These are phyloP conservation scores for Gigaspora rosea DNA, from an alignment of 192 early-diverging fungal genomes.

Conservation along the genomic window DNA sequence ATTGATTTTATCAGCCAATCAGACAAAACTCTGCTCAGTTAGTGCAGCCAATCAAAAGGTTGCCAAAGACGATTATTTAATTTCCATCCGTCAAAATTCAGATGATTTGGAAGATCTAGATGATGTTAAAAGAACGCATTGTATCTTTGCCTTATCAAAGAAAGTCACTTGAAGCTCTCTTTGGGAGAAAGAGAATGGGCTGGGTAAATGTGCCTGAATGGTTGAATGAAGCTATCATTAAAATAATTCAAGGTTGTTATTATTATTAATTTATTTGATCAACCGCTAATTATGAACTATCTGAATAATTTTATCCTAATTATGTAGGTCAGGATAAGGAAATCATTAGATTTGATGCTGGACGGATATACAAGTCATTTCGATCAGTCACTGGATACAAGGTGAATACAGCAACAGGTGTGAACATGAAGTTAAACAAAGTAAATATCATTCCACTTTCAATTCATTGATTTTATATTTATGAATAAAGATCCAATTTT, in stretches of 20 bases:
- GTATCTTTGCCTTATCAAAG: background rate
- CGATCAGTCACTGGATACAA: conserved; percentile 47
- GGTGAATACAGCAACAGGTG: background rate
- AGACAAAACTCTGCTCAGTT: no score
- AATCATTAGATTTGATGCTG: conserved; percentile 51
- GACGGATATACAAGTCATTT: conserved; percentile 54
- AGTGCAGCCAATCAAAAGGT: no score
- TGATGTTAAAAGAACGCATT: no score
- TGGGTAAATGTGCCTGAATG: conserved; percentile 39
- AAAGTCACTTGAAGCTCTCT: conserved; percentile 40
- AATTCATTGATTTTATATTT: background rate
- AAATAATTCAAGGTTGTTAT: conserved; percentile 33
- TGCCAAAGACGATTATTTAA: no score
- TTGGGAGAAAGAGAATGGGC: conserved; percentile 48
- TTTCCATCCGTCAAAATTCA: no score
- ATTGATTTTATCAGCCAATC: no score
- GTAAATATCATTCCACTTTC: background rate
- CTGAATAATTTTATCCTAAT: background rate
- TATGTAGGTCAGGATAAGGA: conserved; percentile 43
- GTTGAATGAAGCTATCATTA: conserved; percentile 35
- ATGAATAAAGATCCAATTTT: conserved; percentile 10
- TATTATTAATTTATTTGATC: background rate
- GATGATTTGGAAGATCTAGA: no score
- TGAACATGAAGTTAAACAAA: background rate
- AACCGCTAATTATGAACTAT: background rate